A percentile compares a stretch with the other conserved stretches of the same genome.
These are phyloP conservation scores for Blastocrithidia nonstop DNA, from an alignment of 208 protist genomes.

Conservation along the genomic window DNA sequence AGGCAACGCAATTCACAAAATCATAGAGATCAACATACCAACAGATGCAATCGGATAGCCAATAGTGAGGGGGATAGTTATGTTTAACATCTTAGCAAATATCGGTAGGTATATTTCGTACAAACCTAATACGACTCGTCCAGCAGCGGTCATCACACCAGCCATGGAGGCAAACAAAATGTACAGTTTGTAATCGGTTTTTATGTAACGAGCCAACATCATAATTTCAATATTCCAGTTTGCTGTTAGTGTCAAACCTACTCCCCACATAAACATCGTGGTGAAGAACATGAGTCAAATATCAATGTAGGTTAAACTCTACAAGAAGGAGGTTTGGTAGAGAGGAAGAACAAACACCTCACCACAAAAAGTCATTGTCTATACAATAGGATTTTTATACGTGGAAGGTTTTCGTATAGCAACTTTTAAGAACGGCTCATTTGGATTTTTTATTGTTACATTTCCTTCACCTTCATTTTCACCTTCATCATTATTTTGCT, in stretches of 20 bases:
- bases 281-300: constrained; percentile 31
- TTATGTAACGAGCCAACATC: constrained; percentile 8
- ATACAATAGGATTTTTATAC: constrained; percentile 17
- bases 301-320: constrained; percentile 31
- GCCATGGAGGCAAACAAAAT: constrained; percentile 29
- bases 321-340: constrained; percentile 24
- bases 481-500: too few relatives aligned
- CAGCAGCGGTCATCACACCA: constrained; percentile 18
- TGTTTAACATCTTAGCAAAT: constrained; percentile 5
- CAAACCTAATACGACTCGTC: constrained; percentile 21
- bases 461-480: too few relatives aligned
- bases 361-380: constrained; percentile 28
- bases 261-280: constrained; percentile 27
- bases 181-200: constrained; percentile 24
- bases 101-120: constrained; percentile 15
- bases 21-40: constrained; percentile 11
- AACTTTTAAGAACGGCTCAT: too few relatives aligned
- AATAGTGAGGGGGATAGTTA: constrained; percentile 10
- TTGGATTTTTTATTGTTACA: too few relatives aligned
- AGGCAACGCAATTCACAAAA: constrained; percentile 31
- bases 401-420: constrained; percentile 6
- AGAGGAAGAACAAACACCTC: constrained; percentile 36
- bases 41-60: constrained; percentile 16
- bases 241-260: constrained; percentile 22
- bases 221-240: constrained; percentile 39